A percentile compares a stretch with the other conserved stretches of the same genome.
Conservation (phyloP, 768 basidiomycete species). For the Cyclocybe aegerita region DNA sequence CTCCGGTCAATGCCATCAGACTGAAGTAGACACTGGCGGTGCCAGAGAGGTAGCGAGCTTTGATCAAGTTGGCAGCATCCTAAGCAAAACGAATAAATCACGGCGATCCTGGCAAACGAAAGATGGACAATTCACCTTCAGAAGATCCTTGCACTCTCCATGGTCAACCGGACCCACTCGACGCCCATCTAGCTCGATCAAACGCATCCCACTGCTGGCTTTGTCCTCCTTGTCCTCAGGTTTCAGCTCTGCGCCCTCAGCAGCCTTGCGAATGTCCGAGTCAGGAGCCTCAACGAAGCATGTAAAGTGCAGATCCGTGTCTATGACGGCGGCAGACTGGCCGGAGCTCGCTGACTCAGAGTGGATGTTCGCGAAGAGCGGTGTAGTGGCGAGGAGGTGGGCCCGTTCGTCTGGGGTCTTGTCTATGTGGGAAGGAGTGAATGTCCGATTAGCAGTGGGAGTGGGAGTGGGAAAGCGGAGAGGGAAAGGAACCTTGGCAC, state of each 20-base stretch:
- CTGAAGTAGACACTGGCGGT: conserved; percentile 61
- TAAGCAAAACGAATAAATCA: conserved; percentile 20
- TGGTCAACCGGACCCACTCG: conserved; percentile 79
- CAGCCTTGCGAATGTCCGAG: conserved; percentile 30
- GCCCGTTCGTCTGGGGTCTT: conserved; percentile 76
- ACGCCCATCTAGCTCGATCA: conserved; percentile 86
- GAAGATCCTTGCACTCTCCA: conserved; percentile 58
- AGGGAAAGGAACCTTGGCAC: conserved; percentile 47
- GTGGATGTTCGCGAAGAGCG: conserved; percentile 79
- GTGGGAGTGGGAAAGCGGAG: neutral
- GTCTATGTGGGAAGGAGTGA: conserved; percentile 33
- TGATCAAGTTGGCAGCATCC: conserved; percentile 68
- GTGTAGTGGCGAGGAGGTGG: conserved; percentile 68
- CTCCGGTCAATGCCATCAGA: conserved; percentile 47
- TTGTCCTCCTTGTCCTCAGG: conserved; percentile 16
- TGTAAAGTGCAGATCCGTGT: conserved; percentile 84
- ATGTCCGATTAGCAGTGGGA: neutral
- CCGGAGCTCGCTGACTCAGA: conserved; percentile 65
- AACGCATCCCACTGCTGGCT: conserved; percentile 34
- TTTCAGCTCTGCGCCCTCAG: conserved; percentile 19
- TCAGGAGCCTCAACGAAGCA: conserved; percentile 76
- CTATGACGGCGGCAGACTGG: conserved; percentile 60
- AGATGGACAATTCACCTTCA: conserved; percentile 42
- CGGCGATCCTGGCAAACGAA: neutral
- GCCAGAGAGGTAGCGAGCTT: conserved; percentile 54